Percentiles rank a stretch among this genome's conserved stretches.
Conservation (phyloP, 306 rosid genomes). For the Gastrolobium bilobum region DNA sequence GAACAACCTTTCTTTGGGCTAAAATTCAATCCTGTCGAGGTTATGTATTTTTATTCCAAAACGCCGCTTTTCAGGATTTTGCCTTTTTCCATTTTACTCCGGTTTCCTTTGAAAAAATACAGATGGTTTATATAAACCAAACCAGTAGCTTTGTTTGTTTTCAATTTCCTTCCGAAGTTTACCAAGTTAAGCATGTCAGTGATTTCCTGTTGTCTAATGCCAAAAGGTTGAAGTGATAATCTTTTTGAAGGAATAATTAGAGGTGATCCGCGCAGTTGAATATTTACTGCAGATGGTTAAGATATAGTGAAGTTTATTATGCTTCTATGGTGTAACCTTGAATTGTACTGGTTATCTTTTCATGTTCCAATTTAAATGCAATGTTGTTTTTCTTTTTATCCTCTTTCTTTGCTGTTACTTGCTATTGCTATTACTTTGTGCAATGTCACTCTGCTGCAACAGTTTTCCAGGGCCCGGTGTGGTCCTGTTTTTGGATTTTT, state of each 20-base stretch:
- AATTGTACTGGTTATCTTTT: conserved; percentile 40
- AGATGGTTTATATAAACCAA: conserved; percentile 38
- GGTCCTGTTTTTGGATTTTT: neutral
- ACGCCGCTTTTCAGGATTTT: conserved; percentile 45
- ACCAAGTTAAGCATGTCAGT: conserved; percentile 25
- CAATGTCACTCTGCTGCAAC: neutral
- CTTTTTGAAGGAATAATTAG: conserved; percentile 40
- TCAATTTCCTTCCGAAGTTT: conserved; percentile 42
- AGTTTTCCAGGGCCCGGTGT: neutral
- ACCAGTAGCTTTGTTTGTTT: conserved; percentile 44
- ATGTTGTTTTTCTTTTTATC: neutral
- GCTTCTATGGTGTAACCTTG: conserved; percentile 24
- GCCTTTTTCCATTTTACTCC: conserved; percentile 1
- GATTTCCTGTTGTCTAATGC: conserved; percentile 31
- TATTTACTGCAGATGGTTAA: conserved; percentile 30
- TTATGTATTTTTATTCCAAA: conserved; percentile 53
- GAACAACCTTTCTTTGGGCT: conserved; percentile 50
- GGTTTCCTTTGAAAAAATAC: conserved; percentile 36
- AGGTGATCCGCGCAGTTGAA: conserved; percentile 42
- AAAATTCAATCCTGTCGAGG: conserved; percentile 53
- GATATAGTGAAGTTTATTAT: conserved; percentile 36
- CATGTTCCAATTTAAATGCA: conserved; percentile 42
- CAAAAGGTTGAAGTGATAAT: conserved; percentile 22
- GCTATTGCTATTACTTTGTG: neutral
- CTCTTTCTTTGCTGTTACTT: neutral